Percentiles rank a stretch among this genome's conserved stretches.
phyloP scores from a whole-genome alignment of 2,329 filamentous ascomycete species.

The Blastomyces silverae region DNA sequence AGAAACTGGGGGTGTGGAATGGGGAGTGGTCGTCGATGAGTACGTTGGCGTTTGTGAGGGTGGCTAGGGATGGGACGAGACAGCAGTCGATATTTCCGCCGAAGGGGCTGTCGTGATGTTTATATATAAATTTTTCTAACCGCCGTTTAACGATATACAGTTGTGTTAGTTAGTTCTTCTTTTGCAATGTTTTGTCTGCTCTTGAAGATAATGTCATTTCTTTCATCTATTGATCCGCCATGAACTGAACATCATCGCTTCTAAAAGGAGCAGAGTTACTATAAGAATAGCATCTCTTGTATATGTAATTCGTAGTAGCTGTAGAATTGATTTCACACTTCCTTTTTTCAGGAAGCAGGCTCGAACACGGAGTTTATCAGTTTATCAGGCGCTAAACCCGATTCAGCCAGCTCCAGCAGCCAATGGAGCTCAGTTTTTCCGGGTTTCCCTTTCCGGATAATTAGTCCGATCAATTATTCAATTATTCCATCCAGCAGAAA shows the following conservation, averaged over 20 bases:
- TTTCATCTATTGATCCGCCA: too few species aligned
- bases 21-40: slow-evolving; percentile 76
- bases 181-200: background rate
- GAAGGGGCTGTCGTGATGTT: slow-evolving; percentile 45
- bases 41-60: slow-evolving; percentile 67
- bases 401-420: background rate
- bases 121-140: background rate
- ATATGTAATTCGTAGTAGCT: background rate
- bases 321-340: too few species aligned
- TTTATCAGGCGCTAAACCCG: background rate
- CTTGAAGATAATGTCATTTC: background rate
- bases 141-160: too few species aligned
- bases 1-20: slow-evolving; percentile 66
- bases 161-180: background rate
- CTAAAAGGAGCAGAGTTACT: too few species aligned
- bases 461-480: background rate
- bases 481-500: too few species aligned
- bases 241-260: too few species aligned
- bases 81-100: slow-evolving; percentile 74
- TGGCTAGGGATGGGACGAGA: slow-evolving; percentile 58
- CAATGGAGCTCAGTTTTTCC: slow-evolving; percentile 3
- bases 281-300: too few species aligned
- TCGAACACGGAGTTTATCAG: too few species aligned
- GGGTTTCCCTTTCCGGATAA: background rate
- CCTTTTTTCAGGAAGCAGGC: too few species aligned